Base-by-base conservation (phyloP, 495 filamentous ascomycete species). In the Umbilicaria muhlenbergii region DNA sequence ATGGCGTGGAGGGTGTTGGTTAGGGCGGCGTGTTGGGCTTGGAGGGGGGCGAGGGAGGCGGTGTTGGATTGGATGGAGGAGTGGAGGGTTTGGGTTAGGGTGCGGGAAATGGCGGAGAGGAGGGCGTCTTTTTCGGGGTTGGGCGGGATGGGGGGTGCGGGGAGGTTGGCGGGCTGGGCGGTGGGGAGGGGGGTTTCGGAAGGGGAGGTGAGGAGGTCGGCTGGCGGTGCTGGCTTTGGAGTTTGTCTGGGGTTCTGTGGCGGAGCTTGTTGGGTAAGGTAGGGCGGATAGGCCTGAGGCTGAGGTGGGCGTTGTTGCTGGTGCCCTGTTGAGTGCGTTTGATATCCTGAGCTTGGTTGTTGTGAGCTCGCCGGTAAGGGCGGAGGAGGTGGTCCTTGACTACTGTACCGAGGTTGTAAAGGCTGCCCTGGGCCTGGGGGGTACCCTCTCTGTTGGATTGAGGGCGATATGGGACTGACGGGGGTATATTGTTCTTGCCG, bases 101-200 rank as follows among this genome's bases (percentile, higher is more conserved):
- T 73, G 19, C 66, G 66, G 38, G 82, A 83, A 18, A 98, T 71
- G 13, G 84, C 80, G 36, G 77, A 73, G 10, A 94, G 72, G 18
- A 98, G 75, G 32, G 78, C 77, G 58, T 95, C 87, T 56, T 95
- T 98, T 63, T 98, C 86, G 6, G 91, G 91, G 58, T 98, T 98
- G 1, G 86, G 89, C 1, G 91, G 91, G 41, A 94, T 84, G 11
- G 88, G 89, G 0, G 89, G 89, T 0, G 83, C 76, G 24, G 77
- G 68, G 36, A 74, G 58, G 7, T 70, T 60, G 33, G 64, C 48
- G 31, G 57, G 52, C 4, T 62, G 57, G 37, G 74, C 61, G 10
- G 75, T 60, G 11, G 84, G 79, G 31, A 87, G 70, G 39, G 80
- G 61, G 15, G 76, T 60, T 39, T 79, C 75, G 47, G 80, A 85